Base-by-base conservation (phyloP, 176 grass and related monocot genomes). In the Hsuehochloa calcarea region DNA sequence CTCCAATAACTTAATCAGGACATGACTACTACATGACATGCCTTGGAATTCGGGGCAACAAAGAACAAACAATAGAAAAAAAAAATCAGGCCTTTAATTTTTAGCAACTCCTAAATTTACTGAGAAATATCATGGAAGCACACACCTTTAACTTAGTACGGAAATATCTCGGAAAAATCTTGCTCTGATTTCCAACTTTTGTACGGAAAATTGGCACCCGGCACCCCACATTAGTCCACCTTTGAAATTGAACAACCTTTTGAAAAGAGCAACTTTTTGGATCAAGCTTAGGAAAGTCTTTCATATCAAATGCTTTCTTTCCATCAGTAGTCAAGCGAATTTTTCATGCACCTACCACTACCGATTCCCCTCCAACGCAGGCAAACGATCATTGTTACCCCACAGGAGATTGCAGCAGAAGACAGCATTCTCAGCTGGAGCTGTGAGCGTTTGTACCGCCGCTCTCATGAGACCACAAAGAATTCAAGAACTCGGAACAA, bases 221-320 rank as follows among this genome's bases (percentile, higher is more conserved):
- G 26, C 67, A 5, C 31, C 37, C 25, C 43, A 60, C n/a, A 19
- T 37, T 1, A 17, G 4, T 58, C 82, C 16, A 19, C 59, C 65
- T 82, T 82, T 77, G 83, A 82, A 82, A 86, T 58, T 41, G 25
- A 50, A 29, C 65, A 70, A 72, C 64, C 56, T 71, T 71, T 78
- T 82, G 27, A 45, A 45, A 45, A 31, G 26, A 6, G 11, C 11
- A 68, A 13, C 51, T 43, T 81, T 22, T 43, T 70, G 19, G 20
- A 67, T 84, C 8, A 37, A 35, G 10, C 44, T 9, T 56, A 59
- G 23, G 14, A 10, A n/a, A 3, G 34, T 43, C 61, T 14, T 52
- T 49, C 67, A 34, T 9, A 6, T 19, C 65, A 45, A 46, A 71
- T 1, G 29, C 49, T 67, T 69, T 29, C 29, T 29, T 82, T 81